Evolutionary conservation across 2,329 filamentous ascomycete species (phyloP), one percentile per base, ranked within the genome.

Genomic region (Fusarium algeriense): DNA sequence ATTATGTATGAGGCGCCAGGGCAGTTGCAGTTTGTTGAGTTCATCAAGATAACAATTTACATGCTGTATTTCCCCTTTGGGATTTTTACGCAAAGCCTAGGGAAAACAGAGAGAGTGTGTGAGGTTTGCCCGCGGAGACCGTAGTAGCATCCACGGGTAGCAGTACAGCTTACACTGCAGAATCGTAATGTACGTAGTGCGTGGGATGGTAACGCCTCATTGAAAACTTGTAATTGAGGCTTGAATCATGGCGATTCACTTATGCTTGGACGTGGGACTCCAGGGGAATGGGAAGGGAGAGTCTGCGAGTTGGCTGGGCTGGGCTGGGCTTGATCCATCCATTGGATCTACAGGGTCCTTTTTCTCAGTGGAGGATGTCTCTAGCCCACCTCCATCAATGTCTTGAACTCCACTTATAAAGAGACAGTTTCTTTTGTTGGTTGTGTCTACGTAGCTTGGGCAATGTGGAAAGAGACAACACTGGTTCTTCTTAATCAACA

Each of bases 301-400:
- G 43, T 61, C 59, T 56, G 50, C 35, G 40, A 45, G 43, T 32
- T 50, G 46, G 46, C 46, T 49, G 30, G 30, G 12, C 28, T 30
- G 46, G 48, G 48, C 48, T 50, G 46, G 46, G 46, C 52, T 46
- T 71, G 30, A 54, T 45, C 20, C 17, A 70, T 67, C 61, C 37
- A 67, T 75, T 71, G 62, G 72, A 75, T 75, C 73, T 75, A 73
- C 67, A 75, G 73, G 73, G 73, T 75, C 70, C 54, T 70, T 55
- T 54, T 23, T 43, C 28, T 38, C n/a, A n/a, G 69, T 56, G 69
- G 64, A 70, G 53, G 68, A 64, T 52, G 67, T 68, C 53, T 70
- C 57, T 57, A 63, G 37, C 45, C 67, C 67, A 54, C 57, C 48
- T 68, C 54, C 38, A 58, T 58, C 48, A 59, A 23, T 71, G 69